Conservation (phyloP, 2,329 filamentous ascomycete species). For the Verruconis gallopava region DNA sequence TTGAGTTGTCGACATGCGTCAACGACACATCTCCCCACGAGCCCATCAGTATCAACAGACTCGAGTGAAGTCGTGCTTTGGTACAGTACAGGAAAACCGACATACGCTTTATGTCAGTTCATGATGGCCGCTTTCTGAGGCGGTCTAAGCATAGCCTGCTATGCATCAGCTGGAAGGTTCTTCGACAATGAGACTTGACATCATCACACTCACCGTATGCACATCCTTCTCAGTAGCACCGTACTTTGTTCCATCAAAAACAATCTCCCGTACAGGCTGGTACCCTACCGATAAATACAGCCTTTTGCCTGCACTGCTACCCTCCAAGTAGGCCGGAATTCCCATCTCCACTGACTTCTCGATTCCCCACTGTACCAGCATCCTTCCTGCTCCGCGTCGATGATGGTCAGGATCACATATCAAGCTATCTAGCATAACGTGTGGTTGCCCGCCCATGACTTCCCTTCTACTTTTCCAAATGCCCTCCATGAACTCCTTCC, state of each 20-base stretch:
- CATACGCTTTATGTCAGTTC: no score
- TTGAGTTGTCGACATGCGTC: no score
- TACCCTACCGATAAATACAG: constrained; percentile 9
- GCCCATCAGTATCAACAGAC: no score
- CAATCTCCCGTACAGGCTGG: constrained; percentile 2
- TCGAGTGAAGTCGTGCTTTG: no score
- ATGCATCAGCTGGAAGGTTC: no score
- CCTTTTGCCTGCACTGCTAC: constrained; percentile 1
- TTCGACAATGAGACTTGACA: no score
- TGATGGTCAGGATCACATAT: constrained; percentile 6
- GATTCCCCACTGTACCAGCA: constrained; percentile 9
- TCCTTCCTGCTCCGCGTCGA: constrained; percentile 5
- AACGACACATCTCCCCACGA: no score
- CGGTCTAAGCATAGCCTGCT: no score
- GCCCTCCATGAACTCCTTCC: constrained; percentile 19
- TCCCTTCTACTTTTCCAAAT: constrained; percentile 17
- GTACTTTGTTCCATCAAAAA: constrained; percentile 4
- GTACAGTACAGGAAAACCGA: no score
- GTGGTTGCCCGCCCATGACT: constrained; percentile 22
- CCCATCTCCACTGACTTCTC: constrained; percentile 7
- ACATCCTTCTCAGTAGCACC: constrained; percentile 3
- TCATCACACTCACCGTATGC: constrained; percentile 2
- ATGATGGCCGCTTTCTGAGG: no score
- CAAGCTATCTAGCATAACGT: constrained; percentile 8
- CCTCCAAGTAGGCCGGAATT: constrained; percentile 5